These are phyloP conservation scores for Aureobasidium pullulans DNA, from an alignment of 2,329 filamentous ascomycete genomes.

Conservation along the genomic window DNA sequence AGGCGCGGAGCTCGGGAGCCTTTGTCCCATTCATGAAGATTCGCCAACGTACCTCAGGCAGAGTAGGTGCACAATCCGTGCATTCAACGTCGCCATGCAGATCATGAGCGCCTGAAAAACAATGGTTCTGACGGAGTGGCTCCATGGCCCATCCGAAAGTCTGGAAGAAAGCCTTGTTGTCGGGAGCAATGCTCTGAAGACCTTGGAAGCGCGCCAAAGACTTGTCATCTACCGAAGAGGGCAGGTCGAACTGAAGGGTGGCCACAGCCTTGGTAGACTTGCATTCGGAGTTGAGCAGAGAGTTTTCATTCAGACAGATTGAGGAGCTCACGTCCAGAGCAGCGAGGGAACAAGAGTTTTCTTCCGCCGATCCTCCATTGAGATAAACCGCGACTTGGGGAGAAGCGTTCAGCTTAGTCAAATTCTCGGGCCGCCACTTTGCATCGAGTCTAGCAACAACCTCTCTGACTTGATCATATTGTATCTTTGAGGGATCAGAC, in stretches of 20 bases:
- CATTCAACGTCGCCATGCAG: conserved; percentile 9
- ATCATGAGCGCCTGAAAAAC: neutral
- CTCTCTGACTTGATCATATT: conserved; percentile 40
- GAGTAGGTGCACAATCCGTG: conserved; percentile 30
- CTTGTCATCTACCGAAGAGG: neutral
- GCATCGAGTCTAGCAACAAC: conserved; percentile 40
- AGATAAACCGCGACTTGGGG: neutral
- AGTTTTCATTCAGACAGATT: neutral
- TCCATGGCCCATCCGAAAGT: conserved; percentile 25
- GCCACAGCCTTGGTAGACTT: neutral
- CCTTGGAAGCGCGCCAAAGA: neutral
- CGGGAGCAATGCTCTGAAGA: neutral
- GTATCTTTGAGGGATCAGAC: conserved; percentile 37
- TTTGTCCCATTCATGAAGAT: conserved; percentile 15
- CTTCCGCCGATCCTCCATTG: neutral
- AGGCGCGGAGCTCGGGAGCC: conserved; percentile 28
- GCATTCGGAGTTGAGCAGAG: neutral
- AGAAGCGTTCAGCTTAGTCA: neutral
- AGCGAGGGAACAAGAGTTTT: neutral
- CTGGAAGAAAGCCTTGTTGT: conserved; percentile 24
- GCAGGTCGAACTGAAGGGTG: neutral
- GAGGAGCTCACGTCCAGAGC: neutral
- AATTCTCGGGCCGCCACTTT: conserved; percentile 35
- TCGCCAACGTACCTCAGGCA: conserved; percentile 33
- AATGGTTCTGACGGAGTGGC: conserved; percentile 13